Evolutionary conservation across 495 filamentous ascomycete genomes (phyloP), one percentile per base, ranked within the genome.

Genomic region (Neurospora sp.): DNA sequence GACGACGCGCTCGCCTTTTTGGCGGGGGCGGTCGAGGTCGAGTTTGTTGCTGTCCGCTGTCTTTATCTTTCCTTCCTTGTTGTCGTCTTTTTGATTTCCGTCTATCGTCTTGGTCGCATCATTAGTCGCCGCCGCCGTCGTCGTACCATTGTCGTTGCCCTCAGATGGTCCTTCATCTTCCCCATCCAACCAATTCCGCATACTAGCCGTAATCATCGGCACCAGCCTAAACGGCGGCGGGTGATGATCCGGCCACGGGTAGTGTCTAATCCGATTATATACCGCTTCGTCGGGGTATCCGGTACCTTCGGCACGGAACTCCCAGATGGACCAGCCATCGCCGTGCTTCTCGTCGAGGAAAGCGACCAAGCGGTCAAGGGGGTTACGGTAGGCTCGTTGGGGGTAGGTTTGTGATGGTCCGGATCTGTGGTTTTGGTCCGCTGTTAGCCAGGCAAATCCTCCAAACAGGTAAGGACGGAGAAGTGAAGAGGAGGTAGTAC

Each of bases 231-330:
- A 98, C 4, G 96, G 96, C 73, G 96, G 96, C 39, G 96, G 96
- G 80, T 98, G 96, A 79, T 99, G 96, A 80, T 99, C 96, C 0
- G 96, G 96, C 88, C 92, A 99, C 2, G 96, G 96, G 76, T 92
- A 98, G 83, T 98, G 96, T 75, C 90, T 87, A 69, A 98, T 90
- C 0, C 94, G 84, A 39, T 88, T 86, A 78, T 94, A 92, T 2
- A 99, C 94, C 72, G 96, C 94, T 35, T 87, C 87, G 80, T 98
- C 96, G 0, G 92, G 93, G 77, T 99, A 99, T 0, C 96, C 96
- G 0, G 96, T 97, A 10, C 96, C 96, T 80, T 99, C 96, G 40
- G 93, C 96, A 42, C 96, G 90, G 78, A 98, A 98, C 79, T 99
- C 96, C 93, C 94, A 99, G 75, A 99, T 97, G 11, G 90, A 88